phyloP scores from a whole-genome alignment of 805 yeast species.

The Starmerella sirachaensis region DNA sequence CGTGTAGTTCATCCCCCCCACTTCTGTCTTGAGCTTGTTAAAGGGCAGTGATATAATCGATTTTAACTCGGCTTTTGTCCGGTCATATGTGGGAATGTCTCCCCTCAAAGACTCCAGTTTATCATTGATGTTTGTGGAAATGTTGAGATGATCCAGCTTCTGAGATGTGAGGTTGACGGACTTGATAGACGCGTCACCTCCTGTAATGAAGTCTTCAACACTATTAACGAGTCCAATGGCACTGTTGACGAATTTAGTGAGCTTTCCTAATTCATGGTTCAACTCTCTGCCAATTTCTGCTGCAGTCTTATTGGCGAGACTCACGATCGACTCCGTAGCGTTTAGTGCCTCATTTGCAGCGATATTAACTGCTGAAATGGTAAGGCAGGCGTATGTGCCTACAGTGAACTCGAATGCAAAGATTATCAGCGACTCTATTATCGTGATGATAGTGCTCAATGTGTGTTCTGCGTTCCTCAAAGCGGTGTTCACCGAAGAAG shows the following conservation, averaged over 20 bases:
- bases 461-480: constrained; percentile 37
- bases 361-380: constrained; percentile 63
- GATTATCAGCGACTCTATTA: constrained; percentile 45
- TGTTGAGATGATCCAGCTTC: constrained; percentile 44
- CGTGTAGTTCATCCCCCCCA: constrained; percentile 22
- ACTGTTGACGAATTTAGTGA: constrained; percentile 47
- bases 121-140: constrained; percentile 49
- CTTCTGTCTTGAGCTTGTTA: constrained; percentile 33
- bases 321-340: constrained; percentile 52
- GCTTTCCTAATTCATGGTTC: constrained; percentile 50
- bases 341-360: constrained; percentile 61
- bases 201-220: constrained; percentile 46
- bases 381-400: constrained; percentile 79
- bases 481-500: constrained; percentile 38
- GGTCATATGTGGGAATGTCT: constrained; percentile 53
- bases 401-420: constrained; percentile 61
- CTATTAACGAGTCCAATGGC: constrained; percentile 41
- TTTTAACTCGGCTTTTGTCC: constrained; percentile 49
- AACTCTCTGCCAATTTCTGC: constrained; percentile 44
- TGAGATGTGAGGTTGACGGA: constrained; percentile 49
- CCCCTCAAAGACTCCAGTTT: constrained; percentile 42
- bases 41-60: constrained; percentile 50
- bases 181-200: constrained; percentile 33
- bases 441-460: constrained; percentile 40
- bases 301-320: constrained; percentile 50